phyloP scores from a whole-genome alignment of 306 rosid species.

The Quillaja saponaria region DNA sequence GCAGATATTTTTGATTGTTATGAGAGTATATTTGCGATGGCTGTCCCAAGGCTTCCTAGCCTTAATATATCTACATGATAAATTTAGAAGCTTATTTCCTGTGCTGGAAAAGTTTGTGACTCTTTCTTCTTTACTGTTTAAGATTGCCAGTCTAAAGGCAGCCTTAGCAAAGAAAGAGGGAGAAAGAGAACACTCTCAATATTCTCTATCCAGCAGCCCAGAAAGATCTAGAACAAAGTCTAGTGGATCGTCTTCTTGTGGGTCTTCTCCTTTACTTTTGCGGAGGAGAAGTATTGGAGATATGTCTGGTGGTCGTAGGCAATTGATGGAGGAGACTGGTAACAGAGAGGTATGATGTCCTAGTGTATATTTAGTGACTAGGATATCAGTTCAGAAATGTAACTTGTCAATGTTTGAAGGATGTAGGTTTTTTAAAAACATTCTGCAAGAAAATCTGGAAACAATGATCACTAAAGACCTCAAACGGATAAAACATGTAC shows the following conservation, averaged over 20 bases:
- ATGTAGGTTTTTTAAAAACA: not conserved
- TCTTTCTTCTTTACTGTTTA: constrained; percentile 7
- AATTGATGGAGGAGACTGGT: constrained; percentile 52
- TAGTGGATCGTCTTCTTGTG: constrained; percentile 45
- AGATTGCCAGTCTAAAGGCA: constrained; percentile 79
- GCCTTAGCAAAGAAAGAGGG: constrained; percentile 74
- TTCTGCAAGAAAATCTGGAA: not conserved
- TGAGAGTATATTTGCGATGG: too few relatives aligned
- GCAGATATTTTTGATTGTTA: too few relatives aligned
- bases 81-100: not conserved
- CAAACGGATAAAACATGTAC: not conserved
- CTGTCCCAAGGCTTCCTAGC: too few relatives aligned
- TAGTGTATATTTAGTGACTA: not conserved
- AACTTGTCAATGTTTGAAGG: not conserved
- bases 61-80: too few relatives aligned
- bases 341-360: constrained; percentile 46
- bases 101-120: not conserved
- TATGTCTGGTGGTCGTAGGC: constrained; percentile 43
- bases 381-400: not conserved
- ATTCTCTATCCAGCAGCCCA: constrained; percentile 40
- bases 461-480: not conserved
- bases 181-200: constrained; percentile 47
- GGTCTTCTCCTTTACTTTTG: constrained; percentile 55
- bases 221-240: constrained; percentile 54
- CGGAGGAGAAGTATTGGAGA: constrained; percentile 39